Percentiles rank a stretch among this genome's conserved stretches.
Evolutionary conservation across 805 yeast genomes (phyloP).

Genomic region (Candida michaelii): DNA sequence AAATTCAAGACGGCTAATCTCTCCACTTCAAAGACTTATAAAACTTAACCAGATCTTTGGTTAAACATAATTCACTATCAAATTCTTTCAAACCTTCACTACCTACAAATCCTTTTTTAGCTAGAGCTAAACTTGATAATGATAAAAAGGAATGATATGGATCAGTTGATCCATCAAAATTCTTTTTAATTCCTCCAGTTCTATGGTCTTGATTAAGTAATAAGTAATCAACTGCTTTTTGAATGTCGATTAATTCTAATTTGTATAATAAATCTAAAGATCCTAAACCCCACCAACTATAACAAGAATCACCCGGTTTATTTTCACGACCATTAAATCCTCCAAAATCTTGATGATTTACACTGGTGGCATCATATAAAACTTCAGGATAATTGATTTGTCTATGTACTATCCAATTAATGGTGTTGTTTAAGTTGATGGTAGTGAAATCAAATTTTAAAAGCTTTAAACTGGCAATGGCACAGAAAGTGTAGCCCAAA

Average conservation of each 20-base stretch:
- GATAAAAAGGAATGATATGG: slow-evolving; percentile 68
- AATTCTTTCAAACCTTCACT: slow-evolving; percentile 18
- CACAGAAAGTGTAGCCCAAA: slow-evolving; percentile 87
- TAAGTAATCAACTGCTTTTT: slow-evolving; percentile 44
- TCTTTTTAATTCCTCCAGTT: slow-evolving; percentile 78
- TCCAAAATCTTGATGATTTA: slow-evolving; percentile 55
- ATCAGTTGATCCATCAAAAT: slow-evolving; percentile 64
- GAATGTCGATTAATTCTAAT: slow-evolving; percentile 34
- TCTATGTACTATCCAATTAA: slow-evolving; percentile 62
- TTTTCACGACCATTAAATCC: slow-evolving; percentile 88
- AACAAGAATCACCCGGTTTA: slow-evolving; percentile 83
- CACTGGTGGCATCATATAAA: slow-evolving; percentile 24
- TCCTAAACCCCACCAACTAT: slow-evolving; percentile 79
- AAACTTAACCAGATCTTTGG: slow-evolving; percentile 16
- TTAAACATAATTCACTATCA: slow-evolving; percentile 29
- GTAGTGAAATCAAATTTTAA: slow-evolving; percentile 24
- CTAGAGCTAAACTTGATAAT: slow-evolving; percentile 38
- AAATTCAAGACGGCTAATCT: background rate
- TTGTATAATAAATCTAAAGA: slow-evolving; percentile 47
- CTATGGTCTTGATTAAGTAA: slow-evolving; percentile 56
- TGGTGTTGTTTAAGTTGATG: slow-evolving; percentile 32
- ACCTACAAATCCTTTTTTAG: slow-evolving; percentile 15
- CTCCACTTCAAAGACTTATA: slow-evolving; percentile 3
- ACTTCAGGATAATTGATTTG: slow-evolving; percentile 48
- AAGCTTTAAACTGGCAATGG: slow-evolving; percentile 58